These are phyloP conservation scores for Samsoniella hepiali DNA, from an alignment of 2,329 filamentous ascomycete species.

Conservation along the genomic window DNA sequence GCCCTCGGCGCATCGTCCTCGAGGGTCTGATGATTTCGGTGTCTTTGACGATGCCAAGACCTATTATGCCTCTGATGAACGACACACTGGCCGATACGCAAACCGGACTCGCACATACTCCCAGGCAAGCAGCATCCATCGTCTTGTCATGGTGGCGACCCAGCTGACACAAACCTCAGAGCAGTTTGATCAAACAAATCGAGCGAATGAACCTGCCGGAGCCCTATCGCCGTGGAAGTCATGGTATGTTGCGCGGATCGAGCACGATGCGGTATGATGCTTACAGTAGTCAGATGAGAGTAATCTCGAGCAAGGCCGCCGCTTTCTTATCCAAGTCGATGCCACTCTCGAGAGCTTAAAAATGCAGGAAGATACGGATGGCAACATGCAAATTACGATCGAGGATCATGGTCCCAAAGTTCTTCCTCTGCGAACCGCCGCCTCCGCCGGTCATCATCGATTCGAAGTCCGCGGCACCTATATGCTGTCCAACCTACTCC, in stretches of 20 bases:
- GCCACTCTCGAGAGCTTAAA: slow-evolving; percentile 75
- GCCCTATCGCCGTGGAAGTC: slow-evolving; percentile 57
- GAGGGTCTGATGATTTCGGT: slow-evolving; percentile 45
- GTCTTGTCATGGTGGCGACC: background rate
- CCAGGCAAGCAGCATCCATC: slow-evolving; percentile 39
- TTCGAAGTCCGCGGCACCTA: slow-evolving; percentile 95
- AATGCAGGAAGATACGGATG: slow-evolving; percentile 86
- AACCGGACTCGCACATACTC: slow-evolving; percentile 55
- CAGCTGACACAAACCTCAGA: slow-evolving; percentile 40
- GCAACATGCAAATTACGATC: slow-evolving; percentile 96
- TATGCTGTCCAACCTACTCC: slow-evolving; percentile 92
- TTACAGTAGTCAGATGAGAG: slow-evolving; percentile 60
- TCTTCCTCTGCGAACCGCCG: slow-evolving; percentile 77
- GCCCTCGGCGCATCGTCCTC: slow-evolving; percentile 18
- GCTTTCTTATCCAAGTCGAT: slow-evolving; percentile 85
- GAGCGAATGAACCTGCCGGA: slow-evolving; percentile 50
- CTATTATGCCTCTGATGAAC: slow-evolving; percentile 56
- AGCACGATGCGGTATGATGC: background rate
- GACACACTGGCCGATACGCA: slow-evolving; percentile 48
- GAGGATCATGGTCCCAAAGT: slow-evolving; percentile 93
- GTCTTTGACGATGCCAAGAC: slow-evolving; percentile 57
- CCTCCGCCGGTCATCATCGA: slow-evolving; percentile 79
- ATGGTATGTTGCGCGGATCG: slow-evolving; percentile 41
- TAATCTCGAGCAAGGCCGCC: slow-evolving; percentile 61
- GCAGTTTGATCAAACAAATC: slow-evolving; percentile 51